phyloP scores from a whole-genome alignment of 164 flowering plant genomes.

The Protea cynaroides region DNA sequence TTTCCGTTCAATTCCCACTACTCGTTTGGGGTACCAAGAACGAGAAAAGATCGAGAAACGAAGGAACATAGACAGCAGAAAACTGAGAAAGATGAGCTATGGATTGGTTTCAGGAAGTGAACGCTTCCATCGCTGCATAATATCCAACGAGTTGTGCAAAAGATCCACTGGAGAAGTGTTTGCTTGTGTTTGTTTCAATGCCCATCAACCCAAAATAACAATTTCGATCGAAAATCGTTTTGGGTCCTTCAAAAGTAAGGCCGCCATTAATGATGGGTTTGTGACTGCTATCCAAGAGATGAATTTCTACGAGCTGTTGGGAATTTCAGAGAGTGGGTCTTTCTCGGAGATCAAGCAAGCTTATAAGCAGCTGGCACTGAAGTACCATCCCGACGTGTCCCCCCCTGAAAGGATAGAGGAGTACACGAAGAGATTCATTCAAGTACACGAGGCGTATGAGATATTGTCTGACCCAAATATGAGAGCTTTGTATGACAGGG shows the following conservation, averaged over 20 bases:
- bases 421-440: conserved; percentile 66
- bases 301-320: conserved; percentile 74
- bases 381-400: conserved; percentile 92
- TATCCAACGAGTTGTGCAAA: not conserved
- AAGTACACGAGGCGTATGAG: conserved; percentile 92
- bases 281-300: conserved; percentile 1
- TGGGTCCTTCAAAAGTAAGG: conserved; percentile 12
- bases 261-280: conserved; percentile 18
- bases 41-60: too few relatives aligned
- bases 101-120: conserved; percentile 25
- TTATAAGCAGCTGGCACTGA: conserved; percentile 73
- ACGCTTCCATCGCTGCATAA: conserved; percentile 9
- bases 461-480: conserved; percentile 70
- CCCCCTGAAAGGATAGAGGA: conserved; percentile 80
- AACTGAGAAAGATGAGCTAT: conserved; percentile 1
- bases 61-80: too few relatives aligned
- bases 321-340: conserved; percentile 52
- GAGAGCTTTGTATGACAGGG: conserved; percentile 66
- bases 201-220: conserved; percentile 1
- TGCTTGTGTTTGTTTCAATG: conserved; percentile 2
- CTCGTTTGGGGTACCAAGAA: too few relatives aligned
- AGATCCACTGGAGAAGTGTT: not conserved
- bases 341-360: conserved; percentile 73
- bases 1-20: too few relatives aligned
- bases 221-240: conserved; percentile 9